Evolutionary conservation across 345 rosid genomes (phyloP).

Genomic region (Bruguiera parviflora): DNA sequence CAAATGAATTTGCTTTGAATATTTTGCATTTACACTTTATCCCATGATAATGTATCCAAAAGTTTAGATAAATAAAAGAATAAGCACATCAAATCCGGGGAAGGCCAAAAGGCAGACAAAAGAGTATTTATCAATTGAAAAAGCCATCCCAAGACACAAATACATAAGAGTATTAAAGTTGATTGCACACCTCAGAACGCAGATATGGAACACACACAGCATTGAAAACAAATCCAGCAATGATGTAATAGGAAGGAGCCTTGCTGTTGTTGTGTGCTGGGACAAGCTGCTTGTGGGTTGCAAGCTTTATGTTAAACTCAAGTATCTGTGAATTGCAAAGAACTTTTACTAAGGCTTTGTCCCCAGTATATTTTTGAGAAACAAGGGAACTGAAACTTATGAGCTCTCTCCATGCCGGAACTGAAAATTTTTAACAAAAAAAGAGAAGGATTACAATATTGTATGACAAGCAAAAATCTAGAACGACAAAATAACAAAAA

Average conservation of each 20-base stretch:
- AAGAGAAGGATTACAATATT: constrained; percentile 4
- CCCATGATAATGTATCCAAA: background rate
- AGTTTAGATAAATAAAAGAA: too few species aligned
- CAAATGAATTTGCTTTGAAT: background rate
- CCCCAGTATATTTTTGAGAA: constrained; percentile 91
- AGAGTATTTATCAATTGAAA: background rate
- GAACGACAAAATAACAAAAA: background rate
- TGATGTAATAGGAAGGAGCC: constrained; percentile 85
- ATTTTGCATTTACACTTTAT: background rate
- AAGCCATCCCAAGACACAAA: background rate
- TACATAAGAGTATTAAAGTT: background rate
- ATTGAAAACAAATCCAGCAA: constrained; percentile 88
- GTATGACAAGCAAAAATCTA: background rate
- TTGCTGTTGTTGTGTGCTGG: constrained; percentile 76
- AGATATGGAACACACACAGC: constrained; percentile 87
- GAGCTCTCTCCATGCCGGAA: constrained; percentile 95
- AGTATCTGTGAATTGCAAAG: constrained; percentile 61
- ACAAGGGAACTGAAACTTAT: constrained; percentile 92
- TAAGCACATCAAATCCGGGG: too few species aligned
- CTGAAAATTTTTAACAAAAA: constrained; percentile 35
- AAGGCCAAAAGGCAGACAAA: background rate
- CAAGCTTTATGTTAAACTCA: constrained; percentile 74
- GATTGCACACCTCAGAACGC: constrained; percentile 70
- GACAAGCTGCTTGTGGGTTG: constrained; percentile 76
- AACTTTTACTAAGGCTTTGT: constrained; percentile 71